Evolutionary conservation across 2,329 filamentous ascomycete species (phyloP), one percentile per base, ranked within the genome.

Genomic region (Neonectria sp.): DNA sequence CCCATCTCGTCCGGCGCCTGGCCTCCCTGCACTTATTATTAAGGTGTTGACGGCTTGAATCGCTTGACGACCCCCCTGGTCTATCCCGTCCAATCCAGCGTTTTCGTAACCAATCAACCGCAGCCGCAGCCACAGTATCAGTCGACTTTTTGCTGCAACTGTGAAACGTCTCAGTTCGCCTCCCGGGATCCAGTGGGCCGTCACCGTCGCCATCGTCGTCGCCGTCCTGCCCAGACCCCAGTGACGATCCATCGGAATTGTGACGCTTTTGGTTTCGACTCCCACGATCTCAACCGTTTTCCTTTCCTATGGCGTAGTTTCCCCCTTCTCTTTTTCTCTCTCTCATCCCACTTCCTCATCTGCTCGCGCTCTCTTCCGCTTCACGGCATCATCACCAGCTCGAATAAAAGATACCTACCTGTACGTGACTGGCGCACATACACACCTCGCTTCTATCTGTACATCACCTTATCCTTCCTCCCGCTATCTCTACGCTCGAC

Each of bases 151-250:
- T 79, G 75, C 70, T 68, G 73, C 84, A 86, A 71, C 63, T 75
- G 80, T 86, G 85, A 86, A 86, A 86, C 85, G 71, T 74, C 73
- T 77, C 72, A 73, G 53, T 43, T 37, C 37, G 37, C 57, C 56
- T 33, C 69, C 65, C 69, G 65, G 63, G 60, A 55, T 51, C 49
- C 57, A 51, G 55, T 56, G 71, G 69, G 67, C 63, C 65, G 67
- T 68, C 65, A 69, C 73, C 74, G 68, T 62, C 60, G 55, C 63
- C 69, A 73, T 71, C 71, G 52, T 62, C 65, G 62, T 65, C 67
- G 40, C n/a, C n/a, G 40, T 21, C 55, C 49, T 40, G 15, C 45
- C 29, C 56, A 37, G 24, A 21, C 40, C 62, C 49, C 51, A 52
- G 53, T 55, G 45, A 57, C 45, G 45, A 60, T 65, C 62, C 66